Evolutionary conservation across 129 eudicot species (phyloP).

Genomic region (Flaveria robusta): DNA sequence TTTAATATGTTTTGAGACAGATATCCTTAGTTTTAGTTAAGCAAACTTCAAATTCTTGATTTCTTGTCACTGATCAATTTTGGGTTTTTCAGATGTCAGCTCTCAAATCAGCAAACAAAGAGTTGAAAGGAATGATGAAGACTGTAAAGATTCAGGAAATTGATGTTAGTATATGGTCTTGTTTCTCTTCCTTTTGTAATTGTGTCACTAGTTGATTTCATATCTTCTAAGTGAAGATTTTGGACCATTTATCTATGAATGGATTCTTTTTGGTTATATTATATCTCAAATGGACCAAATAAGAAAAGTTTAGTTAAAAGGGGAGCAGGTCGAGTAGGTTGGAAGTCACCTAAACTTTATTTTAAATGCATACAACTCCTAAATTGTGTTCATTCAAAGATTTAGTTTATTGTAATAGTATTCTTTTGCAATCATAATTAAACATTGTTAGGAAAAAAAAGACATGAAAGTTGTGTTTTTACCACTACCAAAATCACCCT

Average conservation of each 20-base stretch:
- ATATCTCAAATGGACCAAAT: background rate
- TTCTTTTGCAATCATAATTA: background rate
- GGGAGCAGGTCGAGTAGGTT: background rate
- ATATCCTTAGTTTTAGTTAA: slow-evolving; percentile 16
- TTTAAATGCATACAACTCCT: too few relatives aligned
- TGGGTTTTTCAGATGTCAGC: slow-evolving; percentile 76
- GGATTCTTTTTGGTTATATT: background rate
- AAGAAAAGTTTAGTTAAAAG: background rate
- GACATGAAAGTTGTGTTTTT: background rate
- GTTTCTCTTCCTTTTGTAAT: too few relatives aligned
- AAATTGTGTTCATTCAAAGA: background rate
- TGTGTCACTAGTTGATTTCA: too few relatives aligned
- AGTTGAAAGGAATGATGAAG: slow-evolving; percentile 97
- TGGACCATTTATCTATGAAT: background rate
- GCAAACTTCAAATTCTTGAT: background rate
- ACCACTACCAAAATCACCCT: background rate
- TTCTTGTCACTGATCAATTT: slow-evolving; percentile 16
- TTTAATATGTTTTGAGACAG: slow-evolving; percentile 10
- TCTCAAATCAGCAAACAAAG: slow-evolving; percentile 83
- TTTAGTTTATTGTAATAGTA: background rate
- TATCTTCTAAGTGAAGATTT: background rate
- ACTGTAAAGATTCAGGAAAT: slow-evolving; percentile 88
- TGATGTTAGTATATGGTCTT: slow-evolving; percentile 54
- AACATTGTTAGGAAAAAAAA: background rate
- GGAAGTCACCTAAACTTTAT: background rate